phyloP scores from a whole-genome alignment of 352 stramenopile genomes.

The Bremia lactucae region DNA sequence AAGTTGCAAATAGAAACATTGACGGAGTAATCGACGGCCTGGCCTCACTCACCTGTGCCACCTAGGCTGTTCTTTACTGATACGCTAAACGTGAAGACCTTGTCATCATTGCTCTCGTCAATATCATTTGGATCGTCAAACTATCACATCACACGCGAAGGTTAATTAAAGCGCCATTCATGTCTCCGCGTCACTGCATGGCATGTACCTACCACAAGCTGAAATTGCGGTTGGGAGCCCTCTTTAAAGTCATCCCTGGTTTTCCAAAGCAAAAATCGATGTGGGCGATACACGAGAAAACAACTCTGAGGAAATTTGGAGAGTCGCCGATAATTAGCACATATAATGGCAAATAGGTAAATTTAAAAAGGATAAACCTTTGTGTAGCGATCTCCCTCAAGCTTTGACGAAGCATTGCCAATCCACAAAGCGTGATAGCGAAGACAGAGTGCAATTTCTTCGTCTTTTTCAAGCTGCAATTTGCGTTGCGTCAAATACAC shows the following conservation, averaged over 20 bases:
- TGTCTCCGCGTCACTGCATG: too few relatives aligned
- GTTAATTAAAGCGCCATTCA: conserved; percentile 5
- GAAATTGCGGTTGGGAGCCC: conserved; percentile 32
- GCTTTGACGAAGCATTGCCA: conserved; percentile 46
- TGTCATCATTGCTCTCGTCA: conserved; percentile 49
- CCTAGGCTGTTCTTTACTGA: conserved; percentile 38
- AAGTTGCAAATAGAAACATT: conserved; percentile 1
- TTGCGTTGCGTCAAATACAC: conserved; percentile 48
- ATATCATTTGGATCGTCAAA: conserved; percentile 59
- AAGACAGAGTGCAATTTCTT: conserved; percentile 32
- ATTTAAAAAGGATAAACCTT: conserved; percentile 32
- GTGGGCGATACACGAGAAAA: conserved; percentile 55
- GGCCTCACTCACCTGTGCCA: conserved; percentile 31
- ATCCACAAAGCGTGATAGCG: conserved; percentile 66
- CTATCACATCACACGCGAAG: conserved; percentile 18
- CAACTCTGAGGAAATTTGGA: conserved; percentile 25
- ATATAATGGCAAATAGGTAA: not conserved
- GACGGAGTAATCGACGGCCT: not conserved
- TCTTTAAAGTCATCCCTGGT: conserved; percentile 57
- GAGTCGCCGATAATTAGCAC: conserved; percentile 4
- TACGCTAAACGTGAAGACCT: conserved; percentile 50
- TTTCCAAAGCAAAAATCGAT: conserved; percentile 78
- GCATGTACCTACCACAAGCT: conserved; percentile 46
- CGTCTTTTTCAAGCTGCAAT: conserved; percentile 35
- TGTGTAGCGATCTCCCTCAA: conserved; percentile 45